Base-by-base conservation (phyloP, 1,284 basidiomycete species). In the Moesziomyces sp. region DNA sequence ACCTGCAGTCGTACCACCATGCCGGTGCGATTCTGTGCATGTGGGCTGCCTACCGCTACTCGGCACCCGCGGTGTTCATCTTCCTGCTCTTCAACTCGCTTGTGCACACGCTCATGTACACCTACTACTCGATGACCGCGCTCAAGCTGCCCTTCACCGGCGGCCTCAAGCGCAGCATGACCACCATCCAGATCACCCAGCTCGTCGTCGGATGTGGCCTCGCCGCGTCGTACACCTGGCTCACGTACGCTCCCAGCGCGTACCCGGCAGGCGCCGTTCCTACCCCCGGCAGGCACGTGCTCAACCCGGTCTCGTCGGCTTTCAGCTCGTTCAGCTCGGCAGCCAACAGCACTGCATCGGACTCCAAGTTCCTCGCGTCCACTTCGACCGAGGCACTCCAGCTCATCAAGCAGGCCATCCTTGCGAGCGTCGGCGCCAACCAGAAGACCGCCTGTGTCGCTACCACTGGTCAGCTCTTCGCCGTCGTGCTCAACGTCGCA, bases 21-120 rank as follows among this genome's bases (percentile, higher is more conserved):
- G 74, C 78, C 18, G 78, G 82, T 10, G 81, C 81, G 0, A 81
- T 84, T 49, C 56, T 78, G 28, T 81, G 78, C 68, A 84, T 85
- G 79, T 84, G 79, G 76, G 75, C 79, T 30, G 83, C 76, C 5
- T 76, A 77, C 58, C 76, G 81, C 9, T 82, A 83, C 40, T 72
- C 72, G 56, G 77, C 84, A 0, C 63, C 68, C 14, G 68, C 69
- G 5, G 72, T 70, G 13, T 73, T 76, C 53, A 70, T 74, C 67
- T 74, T 74, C 33, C 33, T 74, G n/a, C 67, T 70, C 18, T 74
- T 74, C 67, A 74, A 74, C 60, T 74, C 72, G 23, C 49, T 74
- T 16, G 72, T 74, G 10, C 72, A 74, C 60, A 69, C 72, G 21
- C 50, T 74, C 24, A 74, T 74, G 78, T 83, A 82, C 79, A 73